phyloP scores from a whole-genome alignment of 306 rosid genomes.

The Bauhinia variegata region DNA sequence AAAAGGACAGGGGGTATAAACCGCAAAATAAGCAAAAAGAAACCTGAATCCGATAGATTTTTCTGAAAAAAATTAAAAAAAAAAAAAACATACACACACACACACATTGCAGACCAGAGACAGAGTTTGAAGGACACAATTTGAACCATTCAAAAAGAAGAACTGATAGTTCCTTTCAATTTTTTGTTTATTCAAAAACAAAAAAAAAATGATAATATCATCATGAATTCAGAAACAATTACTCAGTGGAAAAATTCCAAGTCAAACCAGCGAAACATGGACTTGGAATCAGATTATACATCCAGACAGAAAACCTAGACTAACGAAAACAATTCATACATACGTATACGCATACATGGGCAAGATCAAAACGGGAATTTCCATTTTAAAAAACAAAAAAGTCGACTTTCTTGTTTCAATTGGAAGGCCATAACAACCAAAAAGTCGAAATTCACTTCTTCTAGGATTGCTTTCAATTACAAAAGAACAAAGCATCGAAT shows the following conservation, averaged over 20 bases:
- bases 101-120: too few species aligned
- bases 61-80: not conserved
- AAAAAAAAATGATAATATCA: too few species aligned
- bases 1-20: not conserved
- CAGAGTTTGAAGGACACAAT: too few species aligned
- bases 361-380: not conserved
- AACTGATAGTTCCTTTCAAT: not conserved
- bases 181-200: too few species aligned
- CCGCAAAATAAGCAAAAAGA: conserved; percentile 1
- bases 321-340: not conserved
- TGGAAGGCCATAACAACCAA: too few species aligned
- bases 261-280: not conserved
- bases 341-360: too few species aligned
- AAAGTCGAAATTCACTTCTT: too few species aligned
- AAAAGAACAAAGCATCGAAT: not conserved
- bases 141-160: not conserved
- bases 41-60: not conserved
- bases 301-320: not conserved
- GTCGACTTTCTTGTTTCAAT: not conserved
- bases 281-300: not conserved
- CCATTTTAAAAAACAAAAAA: not conserved
- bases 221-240: too few species aligned
- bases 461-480: not conserved
- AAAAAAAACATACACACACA: not conserved
- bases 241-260: not conserved